Evolutionary conservation across 805 yeast species (phyloP), one percentile per base, ranked within the genome.

Genomic region (Metschnikowia chrysomelidarum): DNA sequence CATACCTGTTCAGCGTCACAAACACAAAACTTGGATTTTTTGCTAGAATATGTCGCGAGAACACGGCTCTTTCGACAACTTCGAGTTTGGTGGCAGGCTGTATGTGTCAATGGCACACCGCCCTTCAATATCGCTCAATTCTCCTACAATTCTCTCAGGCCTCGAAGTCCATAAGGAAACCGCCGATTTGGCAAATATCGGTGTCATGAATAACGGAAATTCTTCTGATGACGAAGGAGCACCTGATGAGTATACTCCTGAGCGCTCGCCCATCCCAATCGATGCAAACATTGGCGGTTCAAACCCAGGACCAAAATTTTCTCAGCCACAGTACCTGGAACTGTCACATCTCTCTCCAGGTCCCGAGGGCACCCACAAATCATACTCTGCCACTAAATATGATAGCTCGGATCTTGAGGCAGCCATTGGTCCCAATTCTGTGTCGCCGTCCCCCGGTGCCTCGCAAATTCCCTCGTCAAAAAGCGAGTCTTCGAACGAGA

Each of bases 111-210:
- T 55, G 53, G 40, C 51, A 16, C 57, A 57, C 37, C 48, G 65
- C 11, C 49, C 53, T 9, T 49, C 56, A 19, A 43, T 59, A 19
- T 46, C 56, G 15, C 42, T 46, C 33, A 47, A 47, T 23, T 60
- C 72, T 3, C 78, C 80, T 4, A 58, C 67, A 2, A 71, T 75
- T 11, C 71, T 68, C 45, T 61, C 77, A 0, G 73, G 75, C 4
- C 53, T 57, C 17, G 69, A 72, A 11, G 65, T 78, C 27, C 80
- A 78, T 44, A 79, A 74, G 40, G 76, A 76, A 40, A 69, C 82
- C 0, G 80, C 77, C 1, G 71, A 65, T 27, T 60, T 76, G 30
- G 83, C 83, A 4, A 67, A 64, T 29, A 75, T 76, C 20, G 84
- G 80, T 5, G 76, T 76, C 7, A 63, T 69, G 7, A 72, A 62